Base-by-base conservation (phyloP, 2,329 filamentous ascomycete species). In the Pseudogymnoascus sp. region DNA sequence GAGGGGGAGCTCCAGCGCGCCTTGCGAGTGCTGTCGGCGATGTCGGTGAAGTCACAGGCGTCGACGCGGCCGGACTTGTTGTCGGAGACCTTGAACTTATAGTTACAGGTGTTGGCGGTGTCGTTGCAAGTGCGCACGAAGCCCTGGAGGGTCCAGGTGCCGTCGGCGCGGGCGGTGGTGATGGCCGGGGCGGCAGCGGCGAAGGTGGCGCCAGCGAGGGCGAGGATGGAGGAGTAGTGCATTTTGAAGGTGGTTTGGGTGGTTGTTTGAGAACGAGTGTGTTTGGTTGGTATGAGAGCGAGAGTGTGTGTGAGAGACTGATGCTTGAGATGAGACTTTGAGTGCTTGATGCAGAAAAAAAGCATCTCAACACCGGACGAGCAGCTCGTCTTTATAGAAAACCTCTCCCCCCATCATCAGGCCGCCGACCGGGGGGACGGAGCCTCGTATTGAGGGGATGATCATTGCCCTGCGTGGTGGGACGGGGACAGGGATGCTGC, bases 71-170 rank as follows among this genome's bases (percentile, higher is more conserved):
- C 62, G 45, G 61, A 41, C 23, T 25, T 36, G 43, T 62, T 48
- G 25, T 57, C 48, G 2, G 6, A 2, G 25, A 64, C 21, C 2
- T 19, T 19, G 48, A 64, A 64, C 5, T 21, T 25, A 39, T 64
- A 64, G 25, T 16, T 14, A 11, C 63, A 64, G n/a, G 10, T 19
- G 63, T 64, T 64, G 34, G 57, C 36, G 2, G 25, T n/a, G 19
- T 64, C 63, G 28, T 64, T 37, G 63, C 63, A 64, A 25, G 28
- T 64, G 28, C 63, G 63, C 7, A 62, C 57, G 57, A 64, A 64
- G 60, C 25, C 34, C n/a, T 62, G 23, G 36, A 64, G 57, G 0
- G 63, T 62, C 63, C 63, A 64, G 25, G 62, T 61, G 19, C 34
- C 34, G 0, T 21, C 60, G 10, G 60, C 37, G 60, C 60, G 60